Evolutionary conservation across 352 stramenopile genomes (phyloP).

Genomic region (Globisporangium rhizosaccharum): DNA sequence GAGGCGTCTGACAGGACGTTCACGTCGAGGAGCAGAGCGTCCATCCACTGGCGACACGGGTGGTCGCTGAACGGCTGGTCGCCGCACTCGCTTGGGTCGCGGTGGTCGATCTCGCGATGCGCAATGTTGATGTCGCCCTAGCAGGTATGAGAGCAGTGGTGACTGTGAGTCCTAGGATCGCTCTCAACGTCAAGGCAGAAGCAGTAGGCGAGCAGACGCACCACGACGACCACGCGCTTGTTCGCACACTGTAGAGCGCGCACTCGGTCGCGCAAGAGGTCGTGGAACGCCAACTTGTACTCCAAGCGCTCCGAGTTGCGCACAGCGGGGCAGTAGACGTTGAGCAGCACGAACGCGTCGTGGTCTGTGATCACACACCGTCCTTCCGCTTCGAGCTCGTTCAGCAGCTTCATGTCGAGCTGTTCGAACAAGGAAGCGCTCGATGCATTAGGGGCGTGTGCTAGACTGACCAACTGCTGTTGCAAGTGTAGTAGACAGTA

Average conservation of each 20-base stretch:
- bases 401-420: conserved; percentile 50
- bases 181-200: background rate
- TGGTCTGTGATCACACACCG: conserved; percentile 87
- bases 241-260: conserved; percentile 33
- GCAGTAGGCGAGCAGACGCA: conserved; percentile 13
- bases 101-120: conserved; percentile 77
- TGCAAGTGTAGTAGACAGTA: conserved; percentile 4
- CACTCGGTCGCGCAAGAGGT: conserved; percentile 62
- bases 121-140: conserved; percentile 85
- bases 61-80: conserved; percentile 48
- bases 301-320: conserved; percentile 64
- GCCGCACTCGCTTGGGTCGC: conserved; percentile 32
- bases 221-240: conserved; percentile 64
- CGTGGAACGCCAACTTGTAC: conserved; percentile 85
- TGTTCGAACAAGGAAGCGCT: conserved; percentile 6
- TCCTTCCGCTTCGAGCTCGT: conserved; percentile 70
- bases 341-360: conserved; percentile 83
- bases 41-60: conserved; percentile 67
- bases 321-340: conserved; percentile 84
- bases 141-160: background rate
- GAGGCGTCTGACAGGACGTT: background rate
- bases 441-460: background rate
- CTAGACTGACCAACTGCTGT: background rate
- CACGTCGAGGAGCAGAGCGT: conserved; percentile 14
- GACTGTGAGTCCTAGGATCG: background rate